Conservation (phyloP, 73 alveolate genomes). For the Diophrys appendiculata region DNA sequence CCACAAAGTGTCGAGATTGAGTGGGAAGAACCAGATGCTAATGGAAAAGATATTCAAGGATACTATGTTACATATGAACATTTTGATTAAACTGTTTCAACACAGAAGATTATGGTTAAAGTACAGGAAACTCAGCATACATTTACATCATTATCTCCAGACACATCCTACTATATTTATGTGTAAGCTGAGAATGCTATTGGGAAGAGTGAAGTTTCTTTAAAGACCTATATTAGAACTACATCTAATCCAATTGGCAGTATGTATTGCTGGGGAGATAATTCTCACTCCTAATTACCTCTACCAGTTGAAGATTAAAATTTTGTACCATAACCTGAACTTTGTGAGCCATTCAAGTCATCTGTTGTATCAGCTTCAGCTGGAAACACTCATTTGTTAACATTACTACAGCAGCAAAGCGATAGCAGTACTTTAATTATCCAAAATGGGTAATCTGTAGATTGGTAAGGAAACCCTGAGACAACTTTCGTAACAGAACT, state of each 20-base stretch:
- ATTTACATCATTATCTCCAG: no score
- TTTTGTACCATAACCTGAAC: background rate
- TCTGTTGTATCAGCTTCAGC: background rate
- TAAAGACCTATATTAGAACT: background rate
- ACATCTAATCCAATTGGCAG: background rate
- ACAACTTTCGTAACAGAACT: background rate
- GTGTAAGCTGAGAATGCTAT: background rate
- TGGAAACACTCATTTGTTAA: background rate
- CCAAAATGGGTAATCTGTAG: background rate
- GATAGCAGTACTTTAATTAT: background rate
- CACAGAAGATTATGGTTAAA: background rate
- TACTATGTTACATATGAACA: background rate
- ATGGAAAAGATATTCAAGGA: background rate
- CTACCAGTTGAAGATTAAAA: background rate
- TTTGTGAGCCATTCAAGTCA: no score
- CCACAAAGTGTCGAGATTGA: background rate
- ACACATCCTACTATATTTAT: background rate
- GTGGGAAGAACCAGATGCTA: slow-evolving; percentile 2
- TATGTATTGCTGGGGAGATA: background rate
- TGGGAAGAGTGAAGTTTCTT: background rate
- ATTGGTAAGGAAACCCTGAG: background rate
- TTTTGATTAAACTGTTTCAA: background rate
- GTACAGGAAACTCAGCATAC: background rate
- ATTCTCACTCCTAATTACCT: background rate
- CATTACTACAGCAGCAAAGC: background rate